Conservation (phyloP, 2,329 filamentous ascomycete genomes). For the Aspergillaceae sp. region DNA sequence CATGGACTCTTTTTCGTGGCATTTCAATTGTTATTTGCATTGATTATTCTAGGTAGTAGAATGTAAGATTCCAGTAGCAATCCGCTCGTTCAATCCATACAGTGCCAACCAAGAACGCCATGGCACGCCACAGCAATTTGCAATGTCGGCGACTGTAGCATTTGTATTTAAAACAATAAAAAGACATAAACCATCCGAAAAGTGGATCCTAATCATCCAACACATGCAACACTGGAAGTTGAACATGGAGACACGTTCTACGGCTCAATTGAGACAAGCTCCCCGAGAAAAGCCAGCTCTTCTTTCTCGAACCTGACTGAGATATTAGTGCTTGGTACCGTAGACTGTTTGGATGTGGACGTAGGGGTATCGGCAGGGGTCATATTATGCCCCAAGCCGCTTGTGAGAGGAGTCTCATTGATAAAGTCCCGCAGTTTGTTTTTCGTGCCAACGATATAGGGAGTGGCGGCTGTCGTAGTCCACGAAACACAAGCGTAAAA, state of each 20-base stretch:
- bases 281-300: constrained; percentile 13
- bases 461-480: constrained; percentile 3
- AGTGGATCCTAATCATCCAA: no score
- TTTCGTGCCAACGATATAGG: background rate
- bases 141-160: no score
- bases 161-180: no score
- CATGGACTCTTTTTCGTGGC: background rate
- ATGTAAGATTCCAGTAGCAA: background rate
- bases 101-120: no score
- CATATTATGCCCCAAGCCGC: background rate
- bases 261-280: constrained; percentile 7
- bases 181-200: no score
- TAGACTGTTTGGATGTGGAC: background rate
- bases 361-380: background rate
- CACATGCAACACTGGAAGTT: no score
- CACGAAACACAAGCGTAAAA: constrained; percentile 29
- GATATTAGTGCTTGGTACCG: constrained; percentile 4
- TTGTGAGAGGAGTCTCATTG: background rate
- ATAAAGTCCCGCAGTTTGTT: background rate
- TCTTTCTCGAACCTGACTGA: constrained; percentile 19
- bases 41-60: background rate
- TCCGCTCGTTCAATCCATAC: background rate
- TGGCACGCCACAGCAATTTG: no score
- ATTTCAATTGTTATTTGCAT: background rate
- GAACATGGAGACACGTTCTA: no score